phyloP scores from a whole-genome alignment of 306 rosid genomes.

The Cicer bijugum region DNA sequence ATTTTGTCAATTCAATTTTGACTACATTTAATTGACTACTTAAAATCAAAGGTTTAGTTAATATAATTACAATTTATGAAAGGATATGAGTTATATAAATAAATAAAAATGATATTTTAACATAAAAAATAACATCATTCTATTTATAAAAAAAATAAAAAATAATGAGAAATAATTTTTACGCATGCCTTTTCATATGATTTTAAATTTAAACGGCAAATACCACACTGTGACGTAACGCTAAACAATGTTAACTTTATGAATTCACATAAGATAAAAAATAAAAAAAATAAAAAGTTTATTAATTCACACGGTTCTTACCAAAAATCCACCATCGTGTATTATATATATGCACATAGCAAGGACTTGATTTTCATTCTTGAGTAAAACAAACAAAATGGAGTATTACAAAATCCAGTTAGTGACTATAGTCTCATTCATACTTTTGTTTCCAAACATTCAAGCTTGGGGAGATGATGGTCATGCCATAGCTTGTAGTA shows the following conservation, averaged over 20 bases:
- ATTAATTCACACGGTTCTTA: slow-evolving; percentile 34
- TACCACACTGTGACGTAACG: slow-evolving; percentile 24
- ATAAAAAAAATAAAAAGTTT: background rate
- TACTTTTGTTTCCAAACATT: slow-evolving; percentile 57
- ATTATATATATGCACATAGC: background rate
- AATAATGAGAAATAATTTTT: background rate
- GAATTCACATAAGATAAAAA: background rate
- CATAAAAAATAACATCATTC: no score
- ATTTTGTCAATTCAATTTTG: no score
- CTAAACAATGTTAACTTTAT: slow-evolving; percentile 8
- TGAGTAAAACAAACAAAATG: slow-evolving; percentile 42
- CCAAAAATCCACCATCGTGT: background rate
- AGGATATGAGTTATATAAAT: background rate
- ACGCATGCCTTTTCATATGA: slow-evolving; percentile 5
- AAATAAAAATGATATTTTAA: background rate
- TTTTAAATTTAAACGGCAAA: background rate
- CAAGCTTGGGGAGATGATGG: slow-evolving; percentile 80
- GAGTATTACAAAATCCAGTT: slow-evolving; percentile 33
- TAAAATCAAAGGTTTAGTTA: no score
- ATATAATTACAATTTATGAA: no score
- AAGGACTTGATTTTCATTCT: background rate
- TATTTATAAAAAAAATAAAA: background rate
- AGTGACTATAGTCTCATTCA: slow-evolving; percentile 38
- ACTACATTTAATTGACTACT: no score
- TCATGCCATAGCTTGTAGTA: slow-evolving; percentile 61